Percentiles rank a stretch among this genome's conserved stretches.
phyloP scores from a whole-genome alignment of 495 filamentous ascomycete species.

The Arthonia radiata region DNA sequence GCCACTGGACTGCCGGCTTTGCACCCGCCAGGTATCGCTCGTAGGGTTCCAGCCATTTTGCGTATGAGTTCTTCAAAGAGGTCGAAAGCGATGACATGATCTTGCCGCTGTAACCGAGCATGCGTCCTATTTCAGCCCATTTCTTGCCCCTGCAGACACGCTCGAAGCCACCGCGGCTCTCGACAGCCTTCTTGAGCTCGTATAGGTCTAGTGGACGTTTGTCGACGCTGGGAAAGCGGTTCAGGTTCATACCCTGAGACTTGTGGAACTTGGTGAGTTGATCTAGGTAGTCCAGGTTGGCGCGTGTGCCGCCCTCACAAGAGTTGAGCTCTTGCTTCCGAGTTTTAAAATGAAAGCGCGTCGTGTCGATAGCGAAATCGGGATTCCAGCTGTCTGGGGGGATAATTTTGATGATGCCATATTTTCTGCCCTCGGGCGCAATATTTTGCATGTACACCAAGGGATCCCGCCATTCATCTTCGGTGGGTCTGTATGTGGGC shows the following conservation, averaged over 20 bases:
- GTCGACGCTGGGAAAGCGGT: constrained; percentile 85
- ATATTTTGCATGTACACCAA: constrained; percentile 84
- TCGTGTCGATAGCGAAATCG: constrained; percentile 71
- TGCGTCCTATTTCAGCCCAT: constrained; percentile 95
- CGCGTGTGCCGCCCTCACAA: constrained; percentile 89
- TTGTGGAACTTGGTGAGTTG: constrained; percentile 92
- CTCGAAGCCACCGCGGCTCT: constrained; percentile 79
- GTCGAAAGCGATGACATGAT: constrained; percentile 99
- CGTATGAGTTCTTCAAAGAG: constrained; percentile 94
- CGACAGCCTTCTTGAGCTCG: constrained; percentile 89
- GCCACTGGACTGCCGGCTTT: constrained; percentile 91
- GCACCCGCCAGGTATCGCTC: constrained; percentile 82
- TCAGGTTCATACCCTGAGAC: constrained; percentile 81
- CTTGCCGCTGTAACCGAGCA: constrained; percentile 94
- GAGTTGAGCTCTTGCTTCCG: constrained; percentile 94
- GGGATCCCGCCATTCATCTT: constrained; percentile 86
- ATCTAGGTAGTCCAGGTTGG: constrained; percentile 89
- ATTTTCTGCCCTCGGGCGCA: constrained; percentile 53
- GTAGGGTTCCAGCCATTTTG: constrained; percentile 86
- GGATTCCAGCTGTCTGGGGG: constrained; percentile 88
- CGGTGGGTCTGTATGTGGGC: constrained; percentile 70
- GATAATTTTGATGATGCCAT: constrained; percentile 83
- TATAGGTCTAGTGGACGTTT: constrained; percentile 93
- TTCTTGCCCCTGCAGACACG: constrained; percentile 93
- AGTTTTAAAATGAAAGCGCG: constrained; percentile 94